phyloP scores from a whole-genome alignment of 345 rosid species.

The Aegle marmelos region DNA sequence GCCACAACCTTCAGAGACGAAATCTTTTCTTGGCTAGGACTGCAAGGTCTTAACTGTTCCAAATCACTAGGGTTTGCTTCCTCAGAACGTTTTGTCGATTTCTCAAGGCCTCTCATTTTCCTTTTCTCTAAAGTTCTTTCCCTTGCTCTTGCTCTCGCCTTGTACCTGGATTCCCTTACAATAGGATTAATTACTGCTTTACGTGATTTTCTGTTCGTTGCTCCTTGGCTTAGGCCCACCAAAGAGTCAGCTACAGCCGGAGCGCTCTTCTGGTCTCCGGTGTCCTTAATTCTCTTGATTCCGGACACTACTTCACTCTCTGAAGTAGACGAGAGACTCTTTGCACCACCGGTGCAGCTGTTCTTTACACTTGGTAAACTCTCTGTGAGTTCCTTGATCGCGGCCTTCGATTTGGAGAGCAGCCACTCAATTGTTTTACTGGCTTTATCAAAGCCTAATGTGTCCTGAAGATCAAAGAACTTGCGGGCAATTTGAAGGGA shows the following conservation, averaged over 20 bases:
- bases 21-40: slow-evolving; percentile 20
- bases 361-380: slow-evolving; percentile 23
- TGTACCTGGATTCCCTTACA: slow-evolving; percentile 49
- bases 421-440: slow-evolving; percentile 85
- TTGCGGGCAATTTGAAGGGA: slow-evolving; percentile 66
- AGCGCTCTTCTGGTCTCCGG: slow-evolving; percentile 16
- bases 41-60: slow-evolving; percentile 16
- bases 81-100: slow-evolving; percentile 17
- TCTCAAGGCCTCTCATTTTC: slow-evolving; percentile 33
- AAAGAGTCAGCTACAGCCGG: slow-evolving; percentile 7
- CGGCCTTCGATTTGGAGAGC: slow-evolving; percentile 61
- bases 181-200: slow-evolving; percentile 16
- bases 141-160: slow-evolving; percentile 69
- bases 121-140: slow-evolving; percentile 59
- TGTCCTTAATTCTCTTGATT: slow-evolving; percentile 15
- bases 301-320: slow-evolving; percentile 44
- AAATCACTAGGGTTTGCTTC: slow-evolving; percentile 37
- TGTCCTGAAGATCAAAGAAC: slow-evolving; percentile 78
- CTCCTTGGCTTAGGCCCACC: slow-evolving; percentile 5
- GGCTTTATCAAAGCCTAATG: slow-evolving; percentile 74
- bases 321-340: slow-evolving; percentile 28
- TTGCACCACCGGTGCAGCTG: slow-evolving; percentile 15
- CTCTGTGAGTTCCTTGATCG: slow-evolving; percentile 58
- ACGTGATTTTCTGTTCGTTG: slow-evolving; percentile 15
- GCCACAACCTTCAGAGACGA: slow-evolving; percentile 8